Evolutionary conservation across 2,329 filamentous ascomycete species (phyloP).

Genomic region (Aspergillus pseudoviridinutans): DNA sequence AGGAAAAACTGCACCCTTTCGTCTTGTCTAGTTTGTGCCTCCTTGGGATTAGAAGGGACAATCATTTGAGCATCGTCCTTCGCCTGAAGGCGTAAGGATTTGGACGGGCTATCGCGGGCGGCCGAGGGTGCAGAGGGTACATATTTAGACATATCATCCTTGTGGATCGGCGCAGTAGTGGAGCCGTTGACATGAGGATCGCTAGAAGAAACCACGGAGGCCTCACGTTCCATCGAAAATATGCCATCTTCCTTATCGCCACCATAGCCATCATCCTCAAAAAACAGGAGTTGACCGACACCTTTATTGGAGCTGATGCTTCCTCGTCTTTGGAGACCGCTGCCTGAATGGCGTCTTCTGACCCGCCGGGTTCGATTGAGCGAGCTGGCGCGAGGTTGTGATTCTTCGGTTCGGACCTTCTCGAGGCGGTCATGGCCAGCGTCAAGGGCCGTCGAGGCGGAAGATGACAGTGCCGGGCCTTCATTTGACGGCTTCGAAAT

Average conservation of each 20-base stretch:
- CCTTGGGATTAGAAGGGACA: constrained; percentile 68
- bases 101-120: constrained; percentile 1
- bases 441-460: constrained; percentile 37
- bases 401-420: constrained; percentile 31
- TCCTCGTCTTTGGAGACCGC: constrained; percentile 71
- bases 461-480: constrained; percentile 32
- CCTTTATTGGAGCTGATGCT: constrained; percentile 66
- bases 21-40: constrained; percentile 55
- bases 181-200: constrained; percentile 7
- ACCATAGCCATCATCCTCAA: constrained; percentile 81
- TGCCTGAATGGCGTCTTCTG: constrained; percentile 77
- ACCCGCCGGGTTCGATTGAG: constrained; percentile 28
- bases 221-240: constrained; percentile 63
- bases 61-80: constrained; percentile 23
- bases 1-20: constrained; percentile 85
- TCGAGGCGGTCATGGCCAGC: constrained; percentile 31
- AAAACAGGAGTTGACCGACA: constrained; percentile 84
- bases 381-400: constrained; percentile 44
- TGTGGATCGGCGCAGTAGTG: constrained; percentile 11
- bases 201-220: constrained; percentile 10
- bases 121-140: background rate
- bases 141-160: background rate
- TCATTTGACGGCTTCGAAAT: constrained; percentile 24
- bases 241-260: constrained; percentile 71
- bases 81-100: constrained; percentile 2